Conservation (phyloP, 2,329 filamentous ascomycete species). For the Colletotrichum sp. region DNA sequence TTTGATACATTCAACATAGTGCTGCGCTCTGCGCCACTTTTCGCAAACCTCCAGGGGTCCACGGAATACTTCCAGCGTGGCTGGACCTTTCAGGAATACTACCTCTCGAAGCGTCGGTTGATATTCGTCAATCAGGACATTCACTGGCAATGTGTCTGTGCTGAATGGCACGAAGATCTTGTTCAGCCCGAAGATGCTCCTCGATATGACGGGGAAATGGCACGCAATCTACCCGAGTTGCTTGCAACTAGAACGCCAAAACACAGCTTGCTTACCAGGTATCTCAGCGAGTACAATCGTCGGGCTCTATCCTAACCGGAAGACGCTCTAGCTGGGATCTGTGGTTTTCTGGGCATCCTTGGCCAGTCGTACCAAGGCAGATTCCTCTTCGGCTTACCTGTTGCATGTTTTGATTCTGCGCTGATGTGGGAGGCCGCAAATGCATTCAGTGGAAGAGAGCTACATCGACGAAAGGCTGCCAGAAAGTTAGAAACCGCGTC, state of each 20-base stretch:
- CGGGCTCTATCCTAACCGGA: constrained; percentile 31
- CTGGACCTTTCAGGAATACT: neutral
- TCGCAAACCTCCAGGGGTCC: neutral
- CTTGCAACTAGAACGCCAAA: neutral
- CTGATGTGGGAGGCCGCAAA: neutral
- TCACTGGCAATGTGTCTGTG: neutral
- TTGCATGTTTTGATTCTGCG: neutral
- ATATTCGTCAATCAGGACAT: neutral
- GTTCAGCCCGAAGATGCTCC: neutral
- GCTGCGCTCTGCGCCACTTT: neutral
- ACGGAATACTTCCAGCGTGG: neutral
- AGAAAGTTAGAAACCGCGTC: rapidly evolving
- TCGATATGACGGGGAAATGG: neutral
- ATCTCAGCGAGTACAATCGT: constrained; percentile 29
- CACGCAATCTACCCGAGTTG: neutral
- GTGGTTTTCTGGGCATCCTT: neutral
- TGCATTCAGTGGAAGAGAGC: neutral
- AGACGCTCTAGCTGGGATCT: constrained; percentile 21
- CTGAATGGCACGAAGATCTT: neutral
- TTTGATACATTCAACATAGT: neutral
- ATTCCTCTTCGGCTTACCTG: neutral
- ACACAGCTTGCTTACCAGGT: neutral
- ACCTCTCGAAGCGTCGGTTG: neutral
- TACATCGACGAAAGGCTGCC: neutral
- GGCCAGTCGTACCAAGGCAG: neutral